Conservation (phyloP, 75 land plant genomes). For the Pseudotsuga menziesii region DNA sequence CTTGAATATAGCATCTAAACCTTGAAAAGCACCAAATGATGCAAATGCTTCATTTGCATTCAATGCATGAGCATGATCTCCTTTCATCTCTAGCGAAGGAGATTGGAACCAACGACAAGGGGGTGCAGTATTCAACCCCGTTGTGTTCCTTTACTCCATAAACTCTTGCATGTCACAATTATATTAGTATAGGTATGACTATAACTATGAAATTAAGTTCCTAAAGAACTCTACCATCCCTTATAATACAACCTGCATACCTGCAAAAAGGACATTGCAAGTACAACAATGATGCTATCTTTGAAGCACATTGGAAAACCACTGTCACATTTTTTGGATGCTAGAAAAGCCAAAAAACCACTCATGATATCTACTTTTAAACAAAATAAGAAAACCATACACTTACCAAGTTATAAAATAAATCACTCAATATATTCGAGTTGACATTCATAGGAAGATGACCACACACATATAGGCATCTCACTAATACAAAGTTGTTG, state of each 20-base stretch:
- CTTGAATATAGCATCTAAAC: neutral
- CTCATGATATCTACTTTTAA: neutral
- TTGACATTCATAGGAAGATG: neutral
- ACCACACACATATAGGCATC: neutral
- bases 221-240: neutral
- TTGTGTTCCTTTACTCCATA: slow-evolving; percentile 86
- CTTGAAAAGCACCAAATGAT: slow-evolving; percentile 89
- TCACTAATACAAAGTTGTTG: neutral
- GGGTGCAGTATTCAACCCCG: slow-evolving; percentile 87
- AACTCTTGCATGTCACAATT: slow-evolving; percentile 55
- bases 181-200: neutral
- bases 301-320: slow-evolving; percentile 95
- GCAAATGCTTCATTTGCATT: slow-evolving; percentile 96
- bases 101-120: slow-evolving; percentile 77
- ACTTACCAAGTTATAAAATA: neutral
- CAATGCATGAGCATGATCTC: slow-evolving; percentile 62
- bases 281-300: slow-evolving; percentile 73
- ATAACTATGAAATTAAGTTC: neutral
- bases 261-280: slow-evolving; percentile 94
- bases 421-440: neutral
- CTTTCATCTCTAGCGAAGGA: slow-evolving; percentile 79
- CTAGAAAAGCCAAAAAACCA: slow-evolving; percentile 10
- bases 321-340: slow-evolving; percentile 93
- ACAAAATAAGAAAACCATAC: neutral
- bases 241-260: slow-evolving; percentile 30